Evolutionary conservation across 148 eudicot genomes (phyloP), one percentile per base, ranked within the genome.

Genomic region (Vaccinium vitisidaea): DNA sequence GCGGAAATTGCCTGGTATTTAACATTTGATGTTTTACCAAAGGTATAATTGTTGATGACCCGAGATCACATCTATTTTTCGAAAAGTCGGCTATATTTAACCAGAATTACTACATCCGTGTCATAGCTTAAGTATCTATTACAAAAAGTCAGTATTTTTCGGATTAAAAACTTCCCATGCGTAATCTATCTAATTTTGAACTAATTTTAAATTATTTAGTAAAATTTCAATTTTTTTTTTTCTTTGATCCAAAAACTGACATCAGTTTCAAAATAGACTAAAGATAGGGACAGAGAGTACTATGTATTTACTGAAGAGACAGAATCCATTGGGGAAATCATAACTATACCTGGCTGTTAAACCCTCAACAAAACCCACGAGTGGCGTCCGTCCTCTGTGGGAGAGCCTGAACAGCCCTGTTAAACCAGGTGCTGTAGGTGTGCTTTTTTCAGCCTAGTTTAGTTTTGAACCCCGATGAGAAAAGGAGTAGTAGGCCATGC

Each of bases 11-110:
- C 25, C 1, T 30, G 81, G 1, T 56, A 19, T 79, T 18, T 79
- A 52, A 75, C 8, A 46, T 77, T 77, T 77, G 80, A 50, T 77
- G 80, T 16, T n/a, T 48, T 50, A 8, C 56, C 32, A 77, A 32
- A 50, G 1, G 27, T 12, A 52, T 63, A 8, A 63, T 23, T 7
- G 25, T n/a, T 61, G 27, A 61, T 61, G 21, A 15, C 15, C n/a
- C 8, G 1, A 16, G 61, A 56, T 58, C n/a, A 58, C 63, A 18
- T 19, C 63, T 5, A 4, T 5, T 58, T 58, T 36, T 36, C 39
- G 39, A 36, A 36, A 36, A 36, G 39, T 36, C 39, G 39, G 39
- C 39, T 36, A 36, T 36, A 36, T 15, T 58, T 63, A 63, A 12
- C n/a, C 69, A 63, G 69, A 63, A 63, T 27, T 63, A n/a, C 2